Base-by-base conservation (phyloP, 805 yeast species). In the Candida fluviatilis region DNA sequence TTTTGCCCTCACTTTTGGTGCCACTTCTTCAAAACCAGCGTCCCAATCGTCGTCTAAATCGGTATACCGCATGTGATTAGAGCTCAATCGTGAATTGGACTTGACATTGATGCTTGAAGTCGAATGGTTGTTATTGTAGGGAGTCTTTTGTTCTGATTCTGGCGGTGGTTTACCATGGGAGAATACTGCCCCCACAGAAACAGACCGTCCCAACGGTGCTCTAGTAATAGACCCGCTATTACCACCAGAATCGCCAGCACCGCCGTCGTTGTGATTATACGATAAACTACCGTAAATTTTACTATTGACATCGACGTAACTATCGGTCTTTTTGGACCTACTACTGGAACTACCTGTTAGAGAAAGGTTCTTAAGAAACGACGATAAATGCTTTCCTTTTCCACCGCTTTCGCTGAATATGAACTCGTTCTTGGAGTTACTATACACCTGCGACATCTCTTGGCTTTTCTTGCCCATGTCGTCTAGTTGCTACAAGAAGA, bases 31-130 rank as follows among this genome's bases (percentile, higher is more conserved):
- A 10, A 91, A 48, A 14, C 61, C 70, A 14, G 77, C 95, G 57
- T 88, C 91, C 96, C 96, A 89, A 59, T 88, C 96, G 49, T 85
- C 95, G 56, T 89, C 96, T 40, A 82, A 64, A 54, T 89, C 95
- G 31, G 79, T 67, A 53, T 82, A 83, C 40, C 51, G 47, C n/a
- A 49, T 42, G 18, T 15, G n/a, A n/a, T 42, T 42, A 8, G 57
- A 45, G 23, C 24, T 39, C 2, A 46, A 38, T 38, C 57, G 16
- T 21, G 47, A 38, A 32, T 33, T 43, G 40, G 24, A 32, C 34
- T 45, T 14, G 5, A 26, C 15, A 13, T 26, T 26, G 31, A 25
- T 7, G 13, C 25, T 27, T 17, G 39, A 19, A 34, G 39, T 4
- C 44, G 46, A 2, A 41, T 39, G 30, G 26, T n/a, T 28, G 15